phyloP scores from a whole-genome alignment of 257 asterid species.

The Fraxinus pennsylvanica region DNA sequence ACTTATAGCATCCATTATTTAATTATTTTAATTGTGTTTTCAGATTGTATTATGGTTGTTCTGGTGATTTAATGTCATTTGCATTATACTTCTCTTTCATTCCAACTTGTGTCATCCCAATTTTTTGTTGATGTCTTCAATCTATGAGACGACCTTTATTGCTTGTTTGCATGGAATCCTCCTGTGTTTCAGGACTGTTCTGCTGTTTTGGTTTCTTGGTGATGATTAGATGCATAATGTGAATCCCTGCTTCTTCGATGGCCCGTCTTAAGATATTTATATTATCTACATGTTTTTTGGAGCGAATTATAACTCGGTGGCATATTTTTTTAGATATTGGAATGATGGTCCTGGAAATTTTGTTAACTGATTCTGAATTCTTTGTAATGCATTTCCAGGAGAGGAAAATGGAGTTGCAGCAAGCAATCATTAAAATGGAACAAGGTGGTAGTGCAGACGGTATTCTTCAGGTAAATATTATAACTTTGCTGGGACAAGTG shows the following conservation, averaged over 20 bases:
- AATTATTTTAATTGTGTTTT: background rate
- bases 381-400: conserved; percentile 52
- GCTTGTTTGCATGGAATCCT: background rate
- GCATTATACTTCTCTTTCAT: background rate
- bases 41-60: background rate
- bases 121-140: background rate
- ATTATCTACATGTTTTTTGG: conserved; percentile 9
- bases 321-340: background rate
- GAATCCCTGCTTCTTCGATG: background rate
- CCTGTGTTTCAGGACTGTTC: background rate
- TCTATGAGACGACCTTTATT: background rate
- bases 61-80: background rate
- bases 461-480: conserved; percentile 81
- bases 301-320: conserved; percentile 3
- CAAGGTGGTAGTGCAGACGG: conserved; percentile 99
- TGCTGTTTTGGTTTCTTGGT: background rate
- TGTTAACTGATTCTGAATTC: conserved; percentile 1
- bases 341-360: background rate
- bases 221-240: background rate
- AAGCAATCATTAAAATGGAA: conserved; percentile 88
- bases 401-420: conserved; percentile 89
- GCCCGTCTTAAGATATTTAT: background rate
- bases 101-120: background rate
- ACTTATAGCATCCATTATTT: background rate
- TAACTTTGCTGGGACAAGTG: conserved; percentile 17